Base-by-base conservation (phyloP, 1,139 yeast genomes). In the Hansenula lynferdii region DNA sequence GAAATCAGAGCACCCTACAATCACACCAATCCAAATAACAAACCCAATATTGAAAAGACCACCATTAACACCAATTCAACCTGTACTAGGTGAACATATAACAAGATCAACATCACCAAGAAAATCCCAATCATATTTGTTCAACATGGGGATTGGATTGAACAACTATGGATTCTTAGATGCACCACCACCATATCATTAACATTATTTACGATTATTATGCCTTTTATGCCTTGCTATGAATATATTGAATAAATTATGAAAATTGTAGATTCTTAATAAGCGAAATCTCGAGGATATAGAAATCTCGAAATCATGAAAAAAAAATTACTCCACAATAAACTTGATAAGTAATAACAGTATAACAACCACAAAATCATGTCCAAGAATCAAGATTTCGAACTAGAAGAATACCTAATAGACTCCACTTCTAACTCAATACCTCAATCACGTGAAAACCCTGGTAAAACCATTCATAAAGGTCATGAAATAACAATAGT, bases 401-500 rank as follows among this genome's bases (percentile, higher is more conserved):
- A 28, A 9, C 22, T 28, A 10, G n/a, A 8, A 8, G 31, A 28
- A 14, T 28, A 18, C 22, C 22, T 28, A 5, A 23, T 6, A 28
- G 34, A n/a, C n/a, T n/a, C n/a, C n/a, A n/a, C n/a, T n/a, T n/a
- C n/a, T n/a, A n/a, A n/a, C n/a, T n/a, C n/a, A n/a, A n/a, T n/a
- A n/a, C n/a, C n/a, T n/a, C n/a, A n/a, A n/a, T n/a, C n/a, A n/a
- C n/a, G n/a, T n/a, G n/a, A n/a, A n/a, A n/a, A n/a, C n/a, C n/a
- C n/a, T n/a, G n/a, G n/a, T n/a, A n/a, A n/a, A n/a, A n/a, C n/a
- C 40, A 8, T 54, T 60, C 2, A 48, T 42, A 63, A 63, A 29
- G 65, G 57, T 15, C 61, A 61, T 25, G 31, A 41, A 2, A 41
- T 69, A 6, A 44, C 51, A 22, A 45, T 74, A 3, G 72, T 67